Evolutionary conservation across 768 basidiomycete species (phyloP).

Genomic region (Phallus indusiatus): DNA sequence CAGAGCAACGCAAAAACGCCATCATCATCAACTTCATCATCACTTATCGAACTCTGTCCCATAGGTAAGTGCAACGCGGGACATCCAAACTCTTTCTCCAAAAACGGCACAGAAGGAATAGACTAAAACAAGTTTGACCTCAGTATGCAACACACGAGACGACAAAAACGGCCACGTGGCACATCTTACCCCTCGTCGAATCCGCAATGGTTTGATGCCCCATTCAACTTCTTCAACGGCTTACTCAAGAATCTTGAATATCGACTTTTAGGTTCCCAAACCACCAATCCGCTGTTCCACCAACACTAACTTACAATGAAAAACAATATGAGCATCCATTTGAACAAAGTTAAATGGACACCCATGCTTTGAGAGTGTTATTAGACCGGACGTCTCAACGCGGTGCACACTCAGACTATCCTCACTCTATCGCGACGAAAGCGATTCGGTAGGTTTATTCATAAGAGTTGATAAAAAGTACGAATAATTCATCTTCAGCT

Average conservation of each 20-base stretch:
- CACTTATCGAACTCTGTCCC: too few relatives aligned
- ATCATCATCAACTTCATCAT: too few relatives aligned
- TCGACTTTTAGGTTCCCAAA: constrained; percentile 77
- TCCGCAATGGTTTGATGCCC: constrained; percentile 76
- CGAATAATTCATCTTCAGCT: constrained; percentile 60
- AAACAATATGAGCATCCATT: constrained; percentile 25
- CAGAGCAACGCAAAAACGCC: too few relatives aligned
- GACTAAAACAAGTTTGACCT: too few relatives aligned
- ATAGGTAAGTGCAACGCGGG: too few relatives aligned
- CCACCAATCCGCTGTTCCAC: constrained; percentile 94
- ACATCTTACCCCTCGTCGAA: constrained; percentile 93
- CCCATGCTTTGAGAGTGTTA: too few relatives aligned
- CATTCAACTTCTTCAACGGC: constrained; percentile 86
- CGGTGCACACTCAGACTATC: constrained; percentile 86
- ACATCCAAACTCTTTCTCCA: too few relatives aligned
- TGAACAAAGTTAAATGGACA: too few relatives aligned
- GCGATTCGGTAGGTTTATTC: constrained; percentile 51
- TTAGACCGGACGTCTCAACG: constrained; percentile 74
- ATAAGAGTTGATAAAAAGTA: constrained; percentile 61
- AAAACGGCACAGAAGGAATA: too few relatives aligned
- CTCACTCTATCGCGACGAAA: constrained; percentile 79
- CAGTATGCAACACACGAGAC: too few relatives aligned
- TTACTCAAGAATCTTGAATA: constrained; percentile 78
- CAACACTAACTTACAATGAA: constrained; percentile 52
- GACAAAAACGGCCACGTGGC: too few relatives aligned